Percentiles rank a stretch among this genome's conserved stretches.
These are phyloP conservation scores for Byssoonygena ceratinophila DNA, from an alignment of 2,329 filamentous ascomycete genomes.

Conservation along the genomic window DNA sequence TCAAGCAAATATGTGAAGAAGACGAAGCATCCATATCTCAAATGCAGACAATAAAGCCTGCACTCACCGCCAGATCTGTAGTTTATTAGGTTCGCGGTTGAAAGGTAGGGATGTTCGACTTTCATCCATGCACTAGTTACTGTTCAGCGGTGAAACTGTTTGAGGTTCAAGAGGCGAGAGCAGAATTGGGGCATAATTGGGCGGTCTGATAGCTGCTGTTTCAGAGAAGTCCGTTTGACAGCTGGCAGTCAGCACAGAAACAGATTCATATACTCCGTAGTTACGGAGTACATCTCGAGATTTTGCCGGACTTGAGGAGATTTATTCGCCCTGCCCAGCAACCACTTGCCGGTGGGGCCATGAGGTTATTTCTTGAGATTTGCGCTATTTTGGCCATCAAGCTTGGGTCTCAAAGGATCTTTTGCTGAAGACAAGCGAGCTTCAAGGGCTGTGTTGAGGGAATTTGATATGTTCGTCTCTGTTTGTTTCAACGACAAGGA, in stretches of 20 bases:
- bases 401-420: neutral
- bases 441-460: neutral
- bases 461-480: too few relatives aligned
- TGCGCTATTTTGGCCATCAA: conserved; percentile 1
- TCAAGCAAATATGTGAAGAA: too few relatives aligned
- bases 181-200: neutral
- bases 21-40: too few relatives aligned
- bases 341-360: neutral
- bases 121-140: neutral
- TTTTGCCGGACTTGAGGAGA: too few relatives aligned
- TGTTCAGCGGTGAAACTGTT: neutral
- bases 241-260: neutral
- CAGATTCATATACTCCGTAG: neutral
- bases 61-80: too few relatives aligned
- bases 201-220: neutral
- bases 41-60: too few relatives aligned
- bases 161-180: neutral
- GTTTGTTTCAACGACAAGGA: too few relatives aligned
- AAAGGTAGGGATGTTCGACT: neutral
- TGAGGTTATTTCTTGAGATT: neutral
- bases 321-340: too few relatives aligned
- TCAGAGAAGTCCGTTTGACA: neutral
- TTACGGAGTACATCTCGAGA: too few relatives aligned
- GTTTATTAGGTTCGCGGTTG: neutral
- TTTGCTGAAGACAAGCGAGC: neutral